Evolutionary conservation across 352 stramenopile genomes (phyloP), one percentile per base, ranked within the genome.

Genomic region (Globisporangium spinosum): DNA sequence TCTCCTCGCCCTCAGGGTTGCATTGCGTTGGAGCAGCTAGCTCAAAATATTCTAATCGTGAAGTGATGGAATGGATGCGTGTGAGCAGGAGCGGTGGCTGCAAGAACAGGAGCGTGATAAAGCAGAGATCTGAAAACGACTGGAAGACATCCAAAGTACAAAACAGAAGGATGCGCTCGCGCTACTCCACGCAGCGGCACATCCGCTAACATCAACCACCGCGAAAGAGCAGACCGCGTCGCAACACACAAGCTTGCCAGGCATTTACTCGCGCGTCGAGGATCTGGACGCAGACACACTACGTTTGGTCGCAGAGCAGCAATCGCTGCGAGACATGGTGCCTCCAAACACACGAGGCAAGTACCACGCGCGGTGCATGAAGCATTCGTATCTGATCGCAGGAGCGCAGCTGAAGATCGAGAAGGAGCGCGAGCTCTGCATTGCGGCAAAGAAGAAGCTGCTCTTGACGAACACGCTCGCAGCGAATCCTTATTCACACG

Each of bases 341-440:
- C 77, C 79, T 10, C 58, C 86, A 13, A 89, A 93, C 64, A 77
- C 75, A 10, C 64, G 71, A 6, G 87, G 87, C 13, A 90, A 91
- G 58, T 94, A 93, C 72, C 84, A 94, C 67, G 27, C 69, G 15
- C 77, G 74, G 17, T 91, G 73, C 57, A 85, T 94, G 73, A 87
- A 85, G 59, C 74, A 92, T 58, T 67, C 71, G 58, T 94, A 88
- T 56, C 87, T 84, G 43, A 90, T 94, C 57, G 83, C 84, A 35
- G 87, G 87, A 12, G 72, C 78, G 17, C 87, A 94, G 78, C 54
- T 93, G 29, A 80, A 74, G 58, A 70, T 90, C 45, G 84, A 94
- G 72, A 83, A 78, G 51, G 77, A 94, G 62, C 83, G 76, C 20
- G 82, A 89, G 22, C 58, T 87, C 68, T 75, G 77, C 12, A 68